Base-by-base conservation (phyloP, 2,329 filamentous ascomycete species). In the Daldinia eschscholtzii region DNA sequence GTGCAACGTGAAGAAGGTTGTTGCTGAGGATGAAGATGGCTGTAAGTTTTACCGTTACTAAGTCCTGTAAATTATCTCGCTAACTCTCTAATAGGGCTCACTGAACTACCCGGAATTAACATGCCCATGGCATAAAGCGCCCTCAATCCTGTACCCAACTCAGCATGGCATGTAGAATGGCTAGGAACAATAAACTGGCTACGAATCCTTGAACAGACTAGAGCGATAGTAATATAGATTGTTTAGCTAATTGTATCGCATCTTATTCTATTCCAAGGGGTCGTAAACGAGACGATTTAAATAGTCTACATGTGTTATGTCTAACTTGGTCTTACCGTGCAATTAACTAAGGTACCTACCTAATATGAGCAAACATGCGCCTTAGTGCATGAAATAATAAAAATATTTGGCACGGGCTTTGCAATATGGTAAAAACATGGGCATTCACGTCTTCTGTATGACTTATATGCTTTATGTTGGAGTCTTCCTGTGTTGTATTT, bases 11-110 rank as follows among this genome's bases (percentile, higher is more conserved):
- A 73, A 74, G 64, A 72, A 74, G 61, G 56, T 75, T 1, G 79
- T 79, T 6, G 35, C 72, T 6, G 80, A 81, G 74, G 74, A 81
- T 55, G 72, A 78, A 30, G 76, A 81, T 6, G 74, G 77, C 57
- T 81, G 80, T 80, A 74, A 76, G 79, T 80, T 42, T 7, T 52
- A 12, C 26, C 58, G 13, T 20, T 28, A 6, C 18, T n/a, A n/a
- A 10, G 12, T 15, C 10, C 6, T 2, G 15, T 44, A 12, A 1
- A 28, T 28, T 2, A n/a, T 30, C 10, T 20, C 41, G 33, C 61
- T 72, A 64, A 65, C 53, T 9, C 55, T 2, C 33, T 13, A 1
- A 57, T n/a, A 77, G 75, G 76, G 76, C 67, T 78, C 37, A 63
- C 65, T 7, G 70, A 75, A 62, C 75, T 78, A 6, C 76, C 76